phyloP scores from a whole-genome alignment of 352 stramenopile genomes.

The Phytophthora ramorum region DNA sequence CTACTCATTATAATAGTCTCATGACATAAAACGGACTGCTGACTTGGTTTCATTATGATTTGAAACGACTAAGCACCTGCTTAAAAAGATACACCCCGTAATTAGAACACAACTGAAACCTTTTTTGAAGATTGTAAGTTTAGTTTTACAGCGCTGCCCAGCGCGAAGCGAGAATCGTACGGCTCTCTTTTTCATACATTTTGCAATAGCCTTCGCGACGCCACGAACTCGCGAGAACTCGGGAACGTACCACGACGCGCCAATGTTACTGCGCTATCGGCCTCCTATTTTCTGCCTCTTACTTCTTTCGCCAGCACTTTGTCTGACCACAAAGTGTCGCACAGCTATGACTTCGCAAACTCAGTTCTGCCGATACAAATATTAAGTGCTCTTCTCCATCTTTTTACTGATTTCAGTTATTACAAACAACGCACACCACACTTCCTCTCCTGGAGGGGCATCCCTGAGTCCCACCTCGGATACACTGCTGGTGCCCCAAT shows the following conservation, averaged over 20 bases:
- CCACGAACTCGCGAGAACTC: not conserved
- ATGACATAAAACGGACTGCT: too few species aligned
- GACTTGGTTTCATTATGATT: not conserved
- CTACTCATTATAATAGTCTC: too few species aligned
- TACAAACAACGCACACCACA: not conserved
- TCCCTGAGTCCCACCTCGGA: constrained; percentile 3
- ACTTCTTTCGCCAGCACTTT: constrained; percentile 30
- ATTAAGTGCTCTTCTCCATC: not conserved
- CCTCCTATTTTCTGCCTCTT: constrained; percentile 1
- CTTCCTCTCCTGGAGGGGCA: constrained; percentile 14
- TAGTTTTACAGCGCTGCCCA: constrained; percentile 5
- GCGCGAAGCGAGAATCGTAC: not conserved
- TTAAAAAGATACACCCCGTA: not conserved
- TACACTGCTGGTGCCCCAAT: constrained; percentile 5
- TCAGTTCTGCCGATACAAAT: not conserved
- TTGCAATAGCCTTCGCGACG: not conserved
- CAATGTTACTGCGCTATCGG: constrained; percentile 2
- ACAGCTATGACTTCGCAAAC: not conserved
- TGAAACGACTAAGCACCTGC: not conserved
- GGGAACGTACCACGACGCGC: not conserved
- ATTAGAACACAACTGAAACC: not conserved
- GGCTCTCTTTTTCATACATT: constrained; percentile 1
- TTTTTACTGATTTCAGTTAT: constrained; percentile 16
- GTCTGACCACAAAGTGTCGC: constrained; percentile 43
- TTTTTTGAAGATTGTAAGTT: not conserved